Conservation (phyloP, 2,329 filamentous ascomycete species). For the Colletotrichum sansevieriae region DNA sequence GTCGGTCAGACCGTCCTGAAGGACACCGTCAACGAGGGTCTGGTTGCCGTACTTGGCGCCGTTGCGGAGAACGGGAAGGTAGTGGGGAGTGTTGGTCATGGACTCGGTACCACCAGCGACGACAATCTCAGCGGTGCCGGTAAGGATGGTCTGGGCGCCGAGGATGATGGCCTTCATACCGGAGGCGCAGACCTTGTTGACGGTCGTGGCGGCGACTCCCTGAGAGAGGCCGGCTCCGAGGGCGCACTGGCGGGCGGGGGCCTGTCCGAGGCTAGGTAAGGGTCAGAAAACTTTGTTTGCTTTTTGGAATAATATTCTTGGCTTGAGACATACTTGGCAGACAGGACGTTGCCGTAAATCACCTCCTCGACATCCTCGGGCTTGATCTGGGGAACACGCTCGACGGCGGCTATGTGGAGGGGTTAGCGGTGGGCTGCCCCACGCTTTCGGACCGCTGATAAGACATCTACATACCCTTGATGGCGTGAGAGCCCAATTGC, state of each 20-base stretch:
- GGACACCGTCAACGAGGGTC: slow-evolving; percentile 87
- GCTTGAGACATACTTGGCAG: slow-evolving; percentile 79
- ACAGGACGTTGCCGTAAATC: slow-evolving; percentile 98
- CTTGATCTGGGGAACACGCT: slow-evolving; percentile 88
- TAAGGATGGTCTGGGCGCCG: slow-evolving; percentile 97
- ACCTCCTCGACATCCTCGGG: slow-evolving; percentile 93
- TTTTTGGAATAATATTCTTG: background rate
- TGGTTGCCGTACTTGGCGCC: slow-evolving; percentile 96
- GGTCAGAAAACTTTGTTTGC: background rate
- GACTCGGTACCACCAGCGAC: slow-evolving; percentile 96
- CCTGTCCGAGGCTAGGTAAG: slow-evolving; percentile 83
- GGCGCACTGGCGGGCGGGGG: slow-evolving; percentile 94
- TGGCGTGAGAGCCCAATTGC: slow-evolving; percentile 90
- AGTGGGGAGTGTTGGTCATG: slow-evolving; percentile 98
- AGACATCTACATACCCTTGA: slow-evolving; percentile 78
- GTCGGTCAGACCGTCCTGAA: slow-evolving; percentile 95
- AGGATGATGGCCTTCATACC: slow-evolving; percentile 94
- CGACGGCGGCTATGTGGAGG: slow-evolving; percentile 74
- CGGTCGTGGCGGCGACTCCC: slow-evolving; percentile 85
- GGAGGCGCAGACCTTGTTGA: slow-evolving; percentile 99
- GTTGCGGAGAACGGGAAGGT: slow-evolving; percentile 86
- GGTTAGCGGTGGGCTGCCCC: slow-evolving; percentile 32
- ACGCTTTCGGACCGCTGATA: slow-evolving; percentile 19
- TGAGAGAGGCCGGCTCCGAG: slow-evolving; percentile 88
- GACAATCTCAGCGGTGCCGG: slow-evolving; percentile 91